Evolutionary conservation across 768 basidiomycete genomes (phyloP), one percentile per base, ranked within the genome.

Genomic region (Boletellus ananiceps): DNA sequence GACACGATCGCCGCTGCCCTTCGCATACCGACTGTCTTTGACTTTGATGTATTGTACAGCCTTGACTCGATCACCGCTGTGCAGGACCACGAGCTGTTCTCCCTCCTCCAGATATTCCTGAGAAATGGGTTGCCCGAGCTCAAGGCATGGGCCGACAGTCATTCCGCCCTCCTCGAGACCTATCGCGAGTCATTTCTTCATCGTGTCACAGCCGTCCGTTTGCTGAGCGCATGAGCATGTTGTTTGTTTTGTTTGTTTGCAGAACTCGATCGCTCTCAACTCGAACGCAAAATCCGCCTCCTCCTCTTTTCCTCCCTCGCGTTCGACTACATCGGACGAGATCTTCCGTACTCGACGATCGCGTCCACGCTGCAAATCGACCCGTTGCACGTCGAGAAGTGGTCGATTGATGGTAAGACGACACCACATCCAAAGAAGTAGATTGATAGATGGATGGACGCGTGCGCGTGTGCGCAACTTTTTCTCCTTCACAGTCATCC

Each of bases 31-130:
- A 69, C 71, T 13, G 65, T 87, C 49, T 88, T 93, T 66, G 84
- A 94, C 68, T 88, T 93, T 60, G 89, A 93, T 64, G 65, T 82
- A 7, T 69, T 91, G 25, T 83, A 91, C 74, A 85, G 83, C 52
- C 73, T 94, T 35, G 83, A 90, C 46, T 79, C 82, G 1, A 77
- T 90, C 32, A 65, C 86, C 36, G 75, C 79, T 12, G 68, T 74
- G 32, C 84, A 86, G 62, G 78, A 80, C 40, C 81, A 88, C 62
- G 82, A 83, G 29, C 73, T 91, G 11, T 91, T 85, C 64, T 67
- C 79, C 21, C 80, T 92, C n/a, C 69, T 93, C 19, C 82, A 82
- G 49, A 76, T 90, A 55, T 90, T 90, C 73, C 71, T 88, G 37
- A 82, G 72, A 52, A 74, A 76, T 16, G 83, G 83, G 2, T 65